phyloP scores from a whole-genome alignment of 2,329 filamentous ascomycete species.

The Taxawa tesnikishii region DNA sequence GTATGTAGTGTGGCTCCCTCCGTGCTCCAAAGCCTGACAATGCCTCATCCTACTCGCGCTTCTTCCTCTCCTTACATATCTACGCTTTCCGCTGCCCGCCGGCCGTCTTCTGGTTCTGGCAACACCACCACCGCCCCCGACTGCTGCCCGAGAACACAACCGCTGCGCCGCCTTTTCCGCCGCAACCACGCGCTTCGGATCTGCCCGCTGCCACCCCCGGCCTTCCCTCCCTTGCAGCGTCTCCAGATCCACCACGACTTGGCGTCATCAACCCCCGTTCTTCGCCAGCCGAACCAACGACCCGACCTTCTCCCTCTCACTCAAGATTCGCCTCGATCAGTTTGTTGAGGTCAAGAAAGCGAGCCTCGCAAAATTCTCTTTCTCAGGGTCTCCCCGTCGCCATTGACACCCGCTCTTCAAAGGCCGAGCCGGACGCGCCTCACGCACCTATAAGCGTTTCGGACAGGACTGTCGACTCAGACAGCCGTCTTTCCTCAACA shows the following conservation, averaged over 20 bases:
- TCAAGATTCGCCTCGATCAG: not conserved
- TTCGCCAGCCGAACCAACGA: not conserved
- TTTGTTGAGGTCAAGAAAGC: not conserved
- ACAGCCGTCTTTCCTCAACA: not conserved
- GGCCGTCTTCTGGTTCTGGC: conserved; percentile 2
- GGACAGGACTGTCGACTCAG: not conserved
- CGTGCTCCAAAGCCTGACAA: conserved; percentile 5
- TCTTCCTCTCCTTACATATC: conserved; percentile 4
- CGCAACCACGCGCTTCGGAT: not conserved
- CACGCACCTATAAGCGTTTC: not conserved
- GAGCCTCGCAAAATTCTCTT: not conserved
- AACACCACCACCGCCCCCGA: not conserved
- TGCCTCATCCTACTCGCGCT: conserved; percentile 6
- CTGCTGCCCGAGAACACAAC: no score
- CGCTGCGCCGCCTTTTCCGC: no score
- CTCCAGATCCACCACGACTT: not conserved
- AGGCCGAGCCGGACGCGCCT: no score
- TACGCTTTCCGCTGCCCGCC: not conserved
- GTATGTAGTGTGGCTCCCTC: conserved; percentile 1
- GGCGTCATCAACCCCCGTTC: not conserved
- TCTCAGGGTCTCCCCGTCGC: not conserved
- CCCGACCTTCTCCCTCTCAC: not conserved
- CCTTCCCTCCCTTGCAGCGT: not conserved
- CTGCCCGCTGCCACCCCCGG: not conserved
- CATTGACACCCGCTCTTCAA: not conserved